These are phyloP conservation scores for Hygrophoropsis aurantiaca DNA, from an alignment of 768 basidiomycete species.

Conservation along the genomic window DNA sequence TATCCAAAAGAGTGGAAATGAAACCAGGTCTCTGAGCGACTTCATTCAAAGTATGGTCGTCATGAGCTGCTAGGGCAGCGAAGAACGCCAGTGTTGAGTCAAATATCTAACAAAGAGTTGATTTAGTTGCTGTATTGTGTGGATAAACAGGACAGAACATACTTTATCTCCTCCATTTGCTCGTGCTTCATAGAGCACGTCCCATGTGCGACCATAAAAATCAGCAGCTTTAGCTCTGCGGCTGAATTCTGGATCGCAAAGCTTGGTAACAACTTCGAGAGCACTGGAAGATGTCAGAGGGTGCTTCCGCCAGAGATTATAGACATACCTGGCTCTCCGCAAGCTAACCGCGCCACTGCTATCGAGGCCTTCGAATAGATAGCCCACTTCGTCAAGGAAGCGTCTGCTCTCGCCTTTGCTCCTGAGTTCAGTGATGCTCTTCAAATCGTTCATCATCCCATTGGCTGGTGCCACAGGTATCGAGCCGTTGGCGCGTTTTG, in stretches of 20 bases:
- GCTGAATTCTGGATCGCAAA: constrained; percentile 73
- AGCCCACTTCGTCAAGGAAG: constrained; percentile 83
- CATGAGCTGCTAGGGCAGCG: constrained; percentile 59
- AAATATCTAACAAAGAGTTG: constrained; percentile 48
- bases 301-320: background rate
- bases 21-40: constrained; percentile 42
- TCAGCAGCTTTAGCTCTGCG: constrained; percentile 79
- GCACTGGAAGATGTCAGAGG: constrained; percentile 45
- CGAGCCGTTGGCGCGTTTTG: constrained; percentile 18
- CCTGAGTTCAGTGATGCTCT: constrained; percentile 78
- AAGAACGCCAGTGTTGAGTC: constrained; percentile 66
- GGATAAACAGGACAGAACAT: constrained; percentile 19
- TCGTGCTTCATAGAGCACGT: constrained; percentile 56
- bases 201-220: constrained; percentile 70
- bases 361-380: constrained; percentile 79
- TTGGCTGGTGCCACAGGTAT: constrained; percentile 43
- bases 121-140: background rate
- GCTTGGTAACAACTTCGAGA: constrained; percentile 70
- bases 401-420: constrained; percentile 78
- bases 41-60: constrained; percentile 53
- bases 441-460: constrained; percentile 71
- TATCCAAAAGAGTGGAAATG: constrained; percentile 41
- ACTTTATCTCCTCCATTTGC: constrained; percentile 63
- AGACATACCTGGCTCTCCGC: constrained; percentile 62
- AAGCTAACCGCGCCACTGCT: constrained; percentile 49